A percentile compares a stretch with the other conserved stretches of the same genome.
These are phyloP conservation scores for Chaetomium tenue DNA, from an alignment of 495 filamentous ascomycete genomes.

Conservation along the genomic window DNA sequence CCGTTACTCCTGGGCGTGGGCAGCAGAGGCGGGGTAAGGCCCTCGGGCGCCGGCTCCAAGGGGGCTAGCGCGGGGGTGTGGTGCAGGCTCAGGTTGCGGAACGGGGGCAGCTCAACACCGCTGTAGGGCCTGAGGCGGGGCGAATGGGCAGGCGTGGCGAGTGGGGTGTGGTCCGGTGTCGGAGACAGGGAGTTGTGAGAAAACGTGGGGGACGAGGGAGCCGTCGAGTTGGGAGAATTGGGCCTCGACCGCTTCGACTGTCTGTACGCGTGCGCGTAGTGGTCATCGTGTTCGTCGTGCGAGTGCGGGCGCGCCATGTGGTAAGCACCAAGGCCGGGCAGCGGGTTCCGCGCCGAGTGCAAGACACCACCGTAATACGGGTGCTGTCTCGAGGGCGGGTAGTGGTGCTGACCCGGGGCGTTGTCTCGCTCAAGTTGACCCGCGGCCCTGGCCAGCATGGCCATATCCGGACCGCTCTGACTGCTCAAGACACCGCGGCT, in stretches of 20 bases:
- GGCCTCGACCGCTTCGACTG: slow-evolving; percentile 84
- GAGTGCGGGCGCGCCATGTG: slow-evolving; percentile 93
- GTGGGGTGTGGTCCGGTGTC: slow-evolving; percentile 93
- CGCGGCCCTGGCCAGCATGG: slow-evolving; percentile 86
- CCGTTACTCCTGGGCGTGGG: slow-evolving; percentile 54
- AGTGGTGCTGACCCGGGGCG: slow-evolving; percentile 50
- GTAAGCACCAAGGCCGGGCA: slow-evolving; percentile 80
- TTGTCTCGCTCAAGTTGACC: slow-evolving; percentile 81
- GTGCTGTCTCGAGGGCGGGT: slow-evolving; percentile 44
- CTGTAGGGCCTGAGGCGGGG: slow-evolving; percentile 80
- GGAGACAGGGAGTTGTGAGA: slow-evolving; percentile 95
- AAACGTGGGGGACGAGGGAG: slow-evolving; percentile 95
- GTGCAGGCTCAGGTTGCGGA: slow-evolving; percentile 81
- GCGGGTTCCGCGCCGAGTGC: slow-evolving; percentile 56
- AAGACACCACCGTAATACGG: slow-evolving; percentile 59
- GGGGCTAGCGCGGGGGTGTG: slow-evolving; percentile 88
- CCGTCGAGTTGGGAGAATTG: slow-evolving; percentile 90
- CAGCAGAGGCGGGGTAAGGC: slow-evolving; percentile 39
- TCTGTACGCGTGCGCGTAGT: slow-evolving; percentile 59
- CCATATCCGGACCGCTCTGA: slow-evolving; percentile 69
- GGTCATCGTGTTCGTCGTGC: slow-evolving; percentile 77
- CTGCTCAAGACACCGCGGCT: slow-evolving; percentile 52
- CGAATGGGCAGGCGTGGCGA: slow-evolving; percentile 94
- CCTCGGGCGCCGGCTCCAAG: slow-evolving; percentile 76
- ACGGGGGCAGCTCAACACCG: slow-evolving; percentile 71